phyloP scores from a whole-genome alignment of 2,329 filamentous ascomycete genomes.

The Epichloe festucae region DNA sequence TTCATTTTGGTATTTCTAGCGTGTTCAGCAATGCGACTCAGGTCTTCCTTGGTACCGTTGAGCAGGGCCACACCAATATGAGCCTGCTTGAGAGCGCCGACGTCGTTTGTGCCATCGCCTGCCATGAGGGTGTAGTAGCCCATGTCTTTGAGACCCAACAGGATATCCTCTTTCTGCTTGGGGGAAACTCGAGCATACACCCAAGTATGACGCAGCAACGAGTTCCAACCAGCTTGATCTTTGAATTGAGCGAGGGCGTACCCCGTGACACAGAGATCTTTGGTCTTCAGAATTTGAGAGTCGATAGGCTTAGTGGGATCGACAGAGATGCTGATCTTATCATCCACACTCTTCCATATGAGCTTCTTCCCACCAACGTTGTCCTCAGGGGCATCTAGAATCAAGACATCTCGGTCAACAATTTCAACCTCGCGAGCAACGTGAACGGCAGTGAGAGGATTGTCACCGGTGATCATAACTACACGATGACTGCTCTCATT shows the following conservation, averaged over 20 bases:
- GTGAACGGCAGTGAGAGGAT: constrained; percentile 90
- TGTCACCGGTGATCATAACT: constrained; percentile 98
- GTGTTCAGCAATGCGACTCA: constrained; percentile 85
- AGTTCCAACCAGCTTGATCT: constrained; percentile 60
- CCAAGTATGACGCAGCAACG: constrained; percentile 81
- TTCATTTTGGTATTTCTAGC: constrained; percentile 95
- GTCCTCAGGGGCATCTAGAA: constrained; percentile 88
- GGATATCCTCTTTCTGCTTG: constrained; percentile 96
- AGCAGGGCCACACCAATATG: constrained; percentile 93
- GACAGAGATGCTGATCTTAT: constrained; percentile 73
- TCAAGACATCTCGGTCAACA: constrained; percentile 87
- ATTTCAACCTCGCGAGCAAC: constrained; percentile 95
- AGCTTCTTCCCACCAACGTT: constrained; percentile 68
- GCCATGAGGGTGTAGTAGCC: constrained; percentile 99
- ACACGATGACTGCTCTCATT: constrained; percentile 98
- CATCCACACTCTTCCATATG: constrained; percentile 91
- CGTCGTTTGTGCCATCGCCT: constrained; percentile 95
- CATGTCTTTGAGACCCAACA: constrained; percentile 90
- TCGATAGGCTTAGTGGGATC: constrained; percentile 74
- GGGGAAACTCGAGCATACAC: constrained; percentile 97
- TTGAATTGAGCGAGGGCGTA: constrained; percentile 87
- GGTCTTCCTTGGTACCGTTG: constrained; percentile 85
- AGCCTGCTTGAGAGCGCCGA: constrained; percentile 93
- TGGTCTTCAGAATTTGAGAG: constrained; percentile 62
- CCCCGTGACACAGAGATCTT: constrained; percentile 91